These are phyloP conservation scores for Cladophialophora bantiana DNA, from an alignment of 2,329 filamentous ascomycete genomes.

Conservation along the genomic window DNA sequence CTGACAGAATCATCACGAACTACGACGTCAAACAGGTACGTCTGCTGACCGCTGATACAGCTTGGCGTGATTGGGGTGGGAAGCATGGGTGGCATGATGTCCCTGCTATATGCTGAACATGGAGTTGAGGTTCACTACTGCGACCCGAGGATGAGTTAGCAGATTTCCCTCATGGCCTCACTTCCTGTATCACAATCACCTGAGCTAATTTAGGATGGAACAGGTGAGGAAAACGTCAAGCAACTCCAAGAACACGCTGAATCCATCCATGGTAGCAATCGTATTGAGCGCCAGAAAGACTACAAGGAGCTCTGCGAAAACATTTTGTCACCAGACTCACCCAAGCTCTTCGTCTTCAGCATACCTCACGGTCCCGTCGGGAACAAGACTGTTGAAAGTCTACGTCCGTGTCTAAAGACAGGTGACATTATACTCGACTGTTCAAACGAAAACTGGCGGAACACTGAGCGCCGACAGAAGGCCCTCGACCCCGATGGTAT, in stretches of 20 bases:
- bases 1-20: neutral
- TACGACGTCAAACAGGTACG: neutral
- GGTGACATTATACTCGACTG: conserved; percentile 74
- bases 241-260: conserved; percentile 2
- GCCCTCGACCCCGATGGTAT: conserved; percentile 64
- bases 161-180: conserved; percentile 49
- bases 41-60: conserved; percentile 18
- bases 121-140: conserved; percentile 49
- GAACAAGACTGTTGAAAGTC: conserved; percentile 49
- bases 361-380: conserved; percentile 56
- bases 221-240: neutral
- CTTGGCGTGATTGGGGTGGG: conserved; percentile 55
- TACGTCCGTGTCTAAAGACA: conserved; percentile 54
- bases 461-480: conserved; percentile 68
- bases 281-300: conserved; percentile 48
- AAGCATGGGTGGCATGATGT: conserved; percentile 67
- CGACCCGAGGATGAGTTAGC: neutral
- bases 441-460: conserved; percentile 71
- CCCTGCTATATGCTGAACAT: conserved; percentile 65
- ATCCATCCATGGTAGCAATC: conserved; percentile 42
- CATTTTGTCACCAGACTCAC: conserved; percentile 48
- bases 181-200: neutral
- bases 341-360: conserved; percentile 61
- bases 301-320: conserved; percentile 60
- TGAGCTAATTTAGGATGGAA: conserved; percentile 40